These are phyloP conservation scores for Cyclocybe cylindracea DNA, from an alignment of 768 basidiomycete genomes.

Conservation along the genomic window DNA sequence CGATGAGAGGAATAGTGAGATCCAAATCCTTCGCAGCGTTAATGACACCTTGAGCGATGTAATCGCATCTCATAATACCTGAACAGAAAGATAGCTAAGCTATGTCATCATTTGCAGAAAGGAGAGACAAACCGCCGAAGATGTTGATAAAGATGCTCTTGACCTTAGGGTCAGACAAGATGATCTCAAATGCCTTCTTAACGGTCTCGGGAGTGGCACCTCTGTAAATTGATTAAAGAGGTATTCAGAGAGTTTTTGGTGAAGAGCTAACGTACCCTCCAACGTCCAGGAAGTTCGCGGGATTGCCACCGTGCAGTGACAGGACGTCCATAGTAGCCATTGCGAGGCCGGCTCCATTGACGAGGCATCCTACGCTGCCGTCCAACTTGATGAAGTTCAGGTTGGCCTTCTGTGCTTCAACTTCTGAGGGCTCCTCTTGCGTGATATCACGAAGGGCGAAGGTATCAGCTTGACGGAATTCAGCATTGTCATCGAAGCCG, in stretches of 20 bases:
- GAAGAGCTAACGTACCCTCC: conserved; percentile 65
- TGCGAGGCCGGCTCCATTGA: conserved; percentile 97
- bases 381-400: conserved; percentile 99
- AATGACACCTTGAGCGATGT: conserved; percentile 98
- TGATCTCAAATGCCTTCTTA: conserved; percentile 98
- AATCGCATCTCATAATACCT: conserved; percentile 99
- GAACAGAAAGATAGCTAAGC: conserved; percentile 3
- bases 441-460: conserved; percentile 88
- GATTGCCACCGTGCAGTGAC: conserved; percentile 91
- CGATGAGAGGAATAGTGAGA: conserved; percentile 85
- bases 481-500: conserved; percentile 99
- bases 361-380: conserved; percentile 94
- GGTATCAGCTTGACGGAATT: conserved; percentile 93
- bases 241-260: background rate
- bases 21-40: conserved; percentile 92
- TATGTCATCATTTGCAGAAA: background rate
- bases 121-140: conserved; percentile 64
- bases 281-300: conserved; percentile 98
- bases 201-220: conserved; percentile 99
- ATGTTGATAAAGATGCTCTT: conserved; percentile 99
- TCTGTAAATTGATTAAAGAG: conserved; percentile 36
- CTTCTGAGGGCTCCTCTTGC: conserved; percentile 97
- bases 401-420: conserved; percentile 94
- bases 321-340: conserved; percentile 99
- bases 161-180: conserved; percentile 87